Evolutionary conservation across 345 rosid genomes (phyloP).

Genomic region (Eucalyptus sideroxylon): DNA sequence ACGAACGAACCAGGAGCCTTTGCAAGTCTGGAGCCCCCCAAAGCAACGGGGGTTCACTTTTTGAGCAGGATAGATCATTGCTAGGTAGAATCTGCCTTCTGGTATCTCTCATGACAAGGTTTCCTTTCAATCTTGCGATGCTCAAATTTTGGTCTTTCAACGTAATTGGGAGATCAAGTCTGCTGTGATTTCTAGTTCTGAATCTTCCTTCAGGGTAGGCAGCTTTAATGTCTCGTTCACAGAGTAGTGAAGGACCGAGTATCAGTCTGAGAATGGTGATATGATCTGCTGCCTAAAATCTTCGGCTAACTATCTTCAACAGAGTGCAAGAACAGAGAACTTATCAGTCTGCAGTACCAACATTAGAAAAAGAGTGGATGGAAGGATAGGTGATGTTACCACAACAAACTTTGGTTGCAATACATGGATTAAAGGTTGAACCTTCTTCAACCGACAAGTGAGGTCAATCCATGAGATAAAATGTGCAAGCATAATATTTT

Average conservation of each 20-base stretch:
- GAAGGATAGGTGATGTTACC: slow-evolving; percentile 18
- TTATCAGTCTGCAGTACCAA: background rate
- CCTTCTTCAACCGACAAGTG: slow-evolving; percentile 30
- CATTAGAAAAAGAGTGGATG: background rate
- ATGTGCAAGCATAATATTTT: background rate
- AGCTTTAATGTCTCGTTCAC: slow-evolving; percentile 36
- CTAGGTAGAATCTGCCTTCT: slow-evolving; percentile 26
- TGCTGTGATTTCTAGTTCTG: slow-evolving; percentile 35
- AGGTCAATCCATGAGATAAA: background rate
- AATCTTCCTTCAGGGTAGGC: slow-evolving; percentile 16
- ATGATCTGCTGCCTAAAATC: slow-evolving; percentile 6
- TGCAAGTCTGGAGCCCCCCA: slow-evolving; percentile 46
- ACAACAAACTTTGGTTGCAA: slow-evolving; percentile 58
- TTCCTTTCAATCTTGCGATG: slow-evolving; percentile 52
- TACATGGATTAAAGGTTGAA: slow-evolving; percentile 28
- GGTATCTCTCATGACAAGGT: slow-evolving; percentile 32
- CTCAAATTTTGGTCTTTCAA: slow-evolving; percentile 22
- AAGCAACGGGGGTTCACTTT: slow-evolving; percentile 13
- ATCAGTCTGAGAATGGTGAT: slow-evolving; percentile 9
- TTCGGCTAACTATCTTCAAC: slow-evolving; percentile 41
- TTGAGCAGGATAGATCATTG: slow-evolving; percentile 6
- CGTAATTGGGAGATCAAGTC: slow-evolving; percentile 31
- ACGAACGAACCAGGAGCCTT: slow-evolving; percentile 19
- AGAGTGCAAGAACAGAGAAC: background rate
- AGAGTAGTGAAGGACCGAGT: slow-evolving; percentile 16